These are phyloP conservation scores for Cladosporium sp. DNA, from an alignment of 2,329 filamentous ascomycete genomes.

Conservation along the genomic window DNA sequence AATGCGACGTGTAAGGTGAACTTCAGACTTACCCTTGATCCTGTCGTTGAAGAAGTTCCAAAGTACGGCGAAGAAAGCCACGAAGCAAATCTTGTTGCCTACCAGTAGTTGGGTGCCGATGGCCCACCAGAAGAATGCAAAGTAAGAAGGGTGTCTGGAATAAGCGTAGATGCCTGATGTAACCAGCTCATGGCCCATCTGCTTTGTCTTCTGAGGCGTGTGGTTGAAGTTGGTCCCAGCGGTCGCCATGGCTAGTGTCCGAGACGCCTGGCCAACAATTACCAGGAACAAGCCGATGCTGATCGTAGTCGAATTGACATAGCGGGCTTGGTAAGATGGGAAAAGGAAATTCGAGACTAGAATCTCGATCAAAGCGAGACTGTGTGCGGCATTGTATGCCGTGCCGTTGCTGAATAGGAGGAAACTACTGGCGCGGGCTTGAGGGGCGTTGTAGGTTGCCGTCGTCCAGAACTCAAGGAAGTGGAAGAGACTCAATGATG, in stretches of 20 bases:
- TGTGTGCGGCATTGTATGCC: conserved; percentile 79
- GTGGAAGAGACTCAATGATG: conserved; percentile 74
- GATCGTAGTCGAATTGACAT: conserved; percentile 35
- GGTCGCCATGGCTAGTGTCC: conserved; percentile 82
- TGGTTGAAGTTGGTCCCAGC: conserved; percentile 90
- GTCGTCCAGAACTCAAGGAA: conserved; percentile 96
- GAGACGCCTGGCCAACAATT: conserved; percentile 65
- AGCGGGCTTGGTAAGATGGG: conserved; percentile 43
- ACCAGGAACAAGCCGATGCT: conserved; percentile 61
- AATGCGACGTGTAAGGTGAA: background rate
- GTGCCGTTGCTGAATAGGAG: conserved; percentile 80
- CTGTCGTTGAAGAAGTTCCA: conserved; percentile 79
- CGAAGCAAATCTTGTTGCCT: conserved; percentile 75
- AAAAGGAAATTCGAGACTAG: conserved; percentile 56
- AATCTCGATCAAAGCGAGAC: conserved; percentile 69
- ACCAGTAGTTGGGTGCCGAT: conserved; percentile 89
- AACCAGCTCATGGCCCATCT: conserved; percentile 73
- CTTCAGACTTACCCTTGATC: conserved; percentile 55
- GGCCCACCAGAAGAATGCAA: conserved; percentile 98
- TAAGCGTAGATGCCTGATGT: conserved; percentile 73
- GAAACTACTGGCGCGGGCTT: conserved; percentile 70
- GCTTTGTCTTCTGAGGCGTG: conserved; percentile 66
- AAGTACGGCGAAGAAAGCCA: conserved; percentile 68
- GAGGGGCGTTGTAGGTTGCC: conserved; percentile 73
- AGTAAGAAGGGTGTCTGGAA: conserved; percentile 86